These are phyloP conservation scores for Daldinia vernicosa DNA, from an alignment of 495 filamentous ascomycete genomes.

Conservation along the genomic window DNA sequence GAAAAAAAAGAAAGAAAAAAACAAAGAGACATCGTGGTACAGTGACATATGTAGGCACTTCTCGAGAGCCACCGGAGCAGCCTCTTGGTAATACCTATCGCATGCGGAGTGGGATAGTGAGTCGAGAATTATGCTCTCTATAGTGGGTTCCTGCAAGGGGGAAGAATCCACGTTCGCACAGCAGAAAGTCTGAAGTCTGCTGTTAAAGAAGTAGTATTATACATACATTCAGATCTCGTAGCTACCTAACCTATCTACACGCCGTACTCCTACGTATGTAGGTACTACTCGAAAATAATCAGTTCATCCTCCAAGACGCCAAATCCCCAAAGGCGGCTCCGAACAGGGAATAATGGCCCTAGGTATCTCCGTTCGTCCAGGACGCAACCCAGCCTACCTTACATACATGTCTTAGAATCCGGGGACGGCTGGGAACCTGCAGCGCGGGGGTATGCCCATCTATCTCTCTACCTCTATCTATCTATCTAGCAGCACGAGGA, in stretches of 20 bases:
- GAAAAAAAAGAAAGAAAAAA: conserved; percentile 1
- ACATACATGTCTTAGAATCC: conserved; percentile 41
- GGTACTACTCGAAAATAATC: conserved; percentile 20
- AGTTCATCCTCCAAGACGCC: conserved; percentile 27
- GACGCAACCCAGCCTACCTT: conserved; percentile 15
- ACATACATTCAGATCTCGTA: conserved; percentile 9
- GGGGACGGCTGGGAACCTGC: conserved; percentile 40
- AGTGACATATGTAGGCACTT: conserved; percentile 11
- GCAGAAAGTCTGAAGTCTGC: conserved; percentile 8
- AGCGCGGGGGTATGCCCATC: conserved; percentile 38
- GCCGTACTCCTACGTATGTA: conserved; percentile 15
- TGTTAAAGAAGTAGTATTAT: neutral
- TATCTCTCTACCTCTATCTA: conserved; percentile 24
- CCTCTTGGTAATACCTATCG: conserved; percentile 5
- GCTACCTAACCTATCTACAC: no score
- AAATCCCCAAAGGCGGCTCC: conserved; percentile 24
- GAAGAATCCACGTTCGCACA: conserved; percentile 8
- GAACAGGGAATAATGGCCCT: conserved; percentile 11
- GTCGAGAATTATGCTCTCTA: conserved; percentile 15
- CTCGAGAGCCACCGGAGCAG: conserved; percentile 1
- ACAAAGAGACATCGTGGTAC: conserved; percentile 3
- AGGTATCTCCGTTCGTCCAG: conserved; percentile 39
- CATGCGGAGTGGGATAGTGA: conserved; percentile 6
- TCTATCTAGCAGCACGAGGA: conserved; percentile 40
- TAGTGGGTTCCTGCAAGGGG: conserved; percentile 11